Base-by-base conservation (phyloP, 1,284 basidiomycete genomes). In the Puccinia hordei region DNA sequence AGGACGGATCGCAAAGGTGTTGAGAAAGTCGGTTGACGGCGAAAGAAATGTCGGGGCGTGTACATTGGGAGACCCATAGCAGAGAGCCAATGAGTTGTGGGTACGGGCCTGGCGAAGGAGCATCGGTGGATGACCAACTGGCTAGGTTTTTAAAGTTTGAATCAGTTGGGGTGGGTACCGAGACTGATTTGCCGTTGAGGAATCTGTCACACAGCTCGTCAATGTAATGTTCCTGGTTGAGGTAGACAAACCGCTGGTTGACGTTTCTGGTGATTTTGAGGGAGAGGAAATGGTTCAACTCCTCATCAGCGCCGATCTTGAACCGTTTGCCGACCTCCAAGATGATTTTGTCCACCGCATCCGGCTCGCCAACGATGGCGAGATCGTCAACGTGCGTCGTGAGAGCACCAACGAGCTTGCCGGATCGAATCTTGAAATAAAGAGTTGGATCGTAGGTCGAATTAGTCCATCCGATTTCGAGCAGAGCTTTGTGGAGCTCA, bases 191-290 rank as follows among this genome's bases (percentile, higher is more conserved):
- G n/a, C n/a, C n/a, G 35, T 44, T 6, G 13, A 69, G 66, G 30
- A 69, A 69, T 1, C 35, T 15, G 2, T 69, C 41, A 1, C n/a
- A 6, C 1, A 44, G 3, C 22, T 69, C 66, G 1, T 19, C 5
- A 13, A 69, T 69, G 27, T 69, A 69, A 17, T 69, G 66, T 1
- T 9, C 22, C n/a, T 69, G 66, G 35, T 44, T 46, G 15, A 69
- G 41, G 66, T 44, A 69, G 15, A 69, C 24, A 2, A 44, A 5
- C 3, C 66, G 0, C 5, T n/a, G n/a, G n/a, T 30, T 0, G 33
- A 12, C 27, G 22, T 6, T 12, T 69, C 19, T 4, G 19, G 55
- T 57, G 55, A 57, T 57, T 13, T 57, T 57, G 6, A 27, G 49
- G 4, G 49, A 51, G 10, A 51, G 49, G 49, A 51, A 51, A 19